These are phyloP conservation scores for Penicillium fimorum DNA, from an alignment of 495 filamentous ascomycete species.

Conservation along the genomic window DNA sequence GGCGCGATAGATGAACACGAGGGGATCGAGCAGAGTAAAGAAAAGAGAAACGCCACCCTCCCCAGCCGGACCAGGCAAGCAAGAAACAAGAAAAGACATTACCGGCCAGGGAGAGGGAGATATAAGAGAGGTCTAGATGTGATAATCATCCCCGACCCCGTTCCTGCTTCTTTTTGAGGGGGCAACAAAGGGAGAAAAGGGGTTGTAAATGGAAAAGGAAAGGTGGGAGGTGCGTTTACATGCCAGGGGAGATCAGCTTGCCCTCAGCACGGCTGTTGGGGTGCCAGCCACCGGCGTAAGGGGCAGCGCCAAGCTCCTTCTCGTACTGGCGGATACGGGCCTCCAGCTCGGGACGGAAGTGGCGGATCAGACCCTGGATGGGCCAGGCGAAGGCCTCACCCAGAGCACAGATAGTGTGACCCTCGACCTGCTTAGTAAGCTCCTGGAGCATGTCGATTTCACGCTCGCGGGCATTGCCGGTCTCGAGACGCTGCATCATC, in stretches of 20 bases:
- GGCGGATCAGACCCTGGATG: constrained; percentile 93
- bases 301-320: constrained; percentile 58
- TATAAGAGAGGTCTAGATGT: constrained; percentile 26
- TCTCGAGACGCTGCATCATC: constrained; percentile 96
- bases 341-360: constrained; percentile 95
- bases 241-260: constrained; percentile 80
- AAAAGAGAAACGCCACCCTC: constrained; percentile 26
- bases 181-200: constrained; percentile 14
- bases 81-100: constrained; percentile 19
- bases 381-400: constrained; percentile 99
- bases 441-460: constrained; percentile 99
- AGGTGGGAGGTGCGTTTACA: constrained; percentile 35
- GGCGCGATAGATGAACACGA: constrained; percentile 31
- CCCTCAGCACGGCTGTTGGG: constrained; percentile 74
- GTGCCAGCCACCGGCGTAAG: constrained; percentile 85
- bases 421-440: constrained; percentile 98
- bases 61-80: constrained; percentile 11
- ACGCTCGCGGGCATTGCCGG: constrained; percentile 77
- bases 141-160: constrained; percentile 14
- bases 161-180: constrained; percentile 28
- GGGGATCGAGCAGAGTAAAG: constrained; percentile 29
- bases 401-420: constrained; percentile 96
- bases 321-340: constrained; percentile 76
- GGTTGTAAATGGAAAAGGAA: constrained; percentile 9
- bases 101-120: constrained; percentile 15